Percentiles rank a stretch among this genome's conserved stretches.
Conservation (phyloP, 495 filamentous ascomycete genomes). For the Daldinia childiae region DNA sequence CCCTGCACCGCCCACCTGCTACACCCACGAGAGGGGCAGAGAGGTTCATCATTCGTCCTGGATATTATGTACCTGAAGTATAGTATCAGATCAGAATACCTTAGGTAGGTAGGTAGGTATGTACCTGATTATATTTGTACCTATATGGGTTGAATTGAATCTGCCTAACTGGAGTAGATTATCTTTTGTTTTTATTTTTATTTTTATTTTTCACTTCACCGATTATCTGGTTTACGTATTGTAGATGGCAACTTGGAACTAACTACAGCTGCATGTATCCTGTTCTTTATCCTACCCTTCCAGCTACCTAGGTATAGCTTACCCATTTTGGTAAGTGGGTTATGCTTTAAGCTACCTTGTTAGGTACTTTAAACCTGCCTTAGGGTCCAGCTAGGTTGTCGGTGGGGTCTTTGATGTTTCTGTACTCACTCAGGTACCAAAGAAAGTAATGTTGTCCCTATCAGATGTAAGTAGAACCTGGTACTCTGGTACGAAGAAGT, state of each 20-base stretch:
- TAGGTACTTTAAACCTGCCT: conserved; percentile 28
- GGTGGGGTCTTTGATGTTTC: conserved; percentile 25
- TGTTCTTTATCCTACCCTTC: not conserved
- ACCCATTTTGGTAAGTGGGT: conserved; percentile 42
- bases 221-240: not conserved
- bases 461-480: conserved; percentile 6
- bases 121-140: conserved; percentile 25
- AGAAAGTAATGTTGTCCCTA: not conserved
- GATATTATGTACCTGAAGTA: conserved; percentile 30
- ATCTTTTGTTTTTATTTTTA: not conserved
- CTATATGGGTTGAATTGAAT: conserved; percentile 21
- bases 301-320: conserved; percentile 7
- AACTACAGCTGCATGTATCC: conserved; percentile 1
- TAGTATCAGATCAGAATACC: not conserved
- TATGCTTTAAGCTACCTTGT: conserved; percentile 32
- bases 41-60: conserved; percentile 38
- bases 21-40: conserved; percentile 41
- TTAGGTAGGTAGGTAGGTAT: not conserved
- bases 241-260: not conserved
- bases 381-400: conserved; percentile 38
- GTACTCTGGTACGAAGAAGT: conserved; percentile 15
- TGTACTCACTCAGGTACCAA: conserved; percentile 18
- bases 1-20: conserved; percentile 43
- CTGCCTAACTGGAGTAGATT: not conserved
- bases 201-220: not conserved